Evolutionary conservation across 2,329 filamentous ascomycete genomes (phyloP).

Genomic region (Sarocladiaceae sp.): DNA sequence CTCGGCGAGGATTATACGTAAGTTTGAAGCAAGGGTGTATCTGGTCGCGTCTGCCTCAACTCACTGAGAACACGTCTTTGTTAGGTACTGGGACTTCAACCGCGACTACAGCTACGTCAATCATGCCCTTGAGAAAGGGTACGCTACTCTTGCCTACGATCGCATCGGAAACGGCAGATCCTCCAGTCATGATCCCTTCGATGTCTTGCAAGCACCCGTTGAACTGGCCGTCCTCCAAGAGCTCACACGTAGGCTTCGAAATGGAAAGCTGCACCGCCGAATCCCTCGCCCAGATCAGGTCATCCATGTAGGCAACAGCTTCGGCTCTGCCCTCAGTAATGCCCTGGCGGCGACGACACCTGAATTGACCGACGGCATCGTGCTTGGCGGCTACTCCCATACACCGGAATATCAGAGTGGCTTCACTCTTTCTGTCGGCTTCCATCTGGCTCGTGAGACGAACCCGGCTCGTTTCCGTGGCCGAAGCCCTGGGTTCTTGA

Average conservation of each 20-base stretch:
- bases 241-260: slow-evolving; percentile 28
- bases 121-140: slow-evolving; percentile 43
- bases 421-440: too few species aligned
- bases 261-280: slow-evolving; percentile 21
- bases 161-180: slow-evolving; percentile 49
- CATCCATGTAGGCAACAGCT: slow-evolving; percentile 53
- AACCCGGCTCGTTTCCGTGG: too few species aligned
- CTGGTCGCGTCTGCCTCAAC: too few species aligned
- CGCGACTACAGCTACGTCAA: slow-evolving; percentile 52
- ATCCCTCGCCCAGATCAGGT: slow-evolving; percentile 25
- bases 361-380: slow-evolving; percentile 43
- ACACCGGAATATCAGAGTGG: too few species aligned
- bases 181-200: slow-evolving; percentile 29
- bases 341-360: slow-evolving; percentile 42
- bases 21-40: too few species aligned
- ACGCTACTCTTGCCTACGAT: slow-evolving; percentile 48
- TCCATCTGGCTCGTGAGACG: too few species aligned
- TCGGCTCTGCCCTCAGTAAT: slow-evolving; percentile 47
- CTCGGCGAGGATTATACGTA: too few species aligned
- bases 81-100: slow-evolving; percentile 51
- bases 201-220: slow-evolving; percentile 29
- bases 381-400: slow-evolving; percentile 50
- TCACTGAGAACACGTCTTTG: too few species aligned
- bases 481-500: too few species aligned
- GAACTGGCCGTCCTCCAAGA: slow-evolving; percentile 30